Evolutionary conservation across 495 filamentous ascomycete genomes (phyloP).

Genomic region (Xylona heveae): DNA sequence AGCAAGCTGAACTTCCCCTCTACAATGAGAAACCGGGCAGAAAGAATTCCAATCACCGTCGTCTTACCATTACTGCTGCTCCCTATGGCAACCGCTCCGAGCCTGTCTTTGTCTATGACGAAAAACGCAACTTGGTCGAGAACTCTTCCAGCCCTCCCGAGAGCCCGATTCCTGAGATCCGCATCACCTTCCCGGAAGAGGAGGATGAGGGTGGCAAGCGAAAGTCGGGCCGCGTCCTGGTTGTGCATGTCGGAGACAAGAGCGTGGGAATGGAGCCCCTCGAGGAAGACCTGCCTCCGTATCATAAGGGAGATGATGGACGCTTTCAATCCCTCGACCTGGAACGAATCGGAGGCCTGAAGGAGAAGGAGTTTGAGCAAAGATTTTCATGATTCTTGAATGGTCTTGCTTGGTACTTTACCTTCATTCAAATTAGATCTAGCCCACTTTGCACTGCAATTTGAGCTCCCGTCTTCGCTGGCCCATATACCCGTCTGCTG

Average conservation of each 20-base stretch:
- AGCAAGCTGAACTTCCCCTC: conserved; percentile 30
- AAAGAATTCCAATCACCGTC: conserved; percentile 30
- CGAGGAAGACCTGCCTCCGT: conserved; percentile 69
- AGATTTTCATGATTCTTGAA: conserved; percentile 1
- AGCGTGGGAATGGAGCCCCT: conserved; percentile 76
- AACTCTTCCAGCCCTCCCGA: conserved; percentile 59
- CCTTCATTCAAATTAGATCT: too few species aligned
- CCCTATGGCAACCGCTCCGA: conserved; percentile 31
- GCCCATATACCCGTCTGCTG: too few species aligned
- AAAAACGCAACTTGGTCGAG: conserved; percentile 48
- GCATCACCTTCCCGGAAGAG: conserved; percentile 96
- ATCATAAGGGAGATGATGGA: conserved; percentile 50
- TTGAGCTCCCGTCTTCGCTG: too few species aligned
- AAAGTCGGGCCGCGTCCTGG: conserved; percentile 72
- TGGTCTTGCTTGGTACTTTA: too few species aligned
- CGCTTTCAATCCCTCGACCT: conserved; percentile 85
- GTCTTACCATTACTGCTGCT: conserved; percentile 37
- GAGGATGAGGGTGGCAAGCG: conserved; percentile 58
- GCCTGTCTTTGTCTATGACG: conserved; percentile 51
- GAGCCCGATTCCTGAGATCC: conserved; percentile 73
- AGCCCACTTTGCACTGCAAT: too few species aligned
- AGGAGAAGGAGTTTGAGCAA: conserved; percentile 47
- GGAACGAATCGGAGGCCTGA: conserved; percentile 82
- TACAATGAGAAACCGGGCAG: conserved; percentile 28
- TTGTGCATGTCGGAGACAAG: conserved; percentile 77